Percentiles rank a stretch among this genome's conserved stretches.
Conservation (phyloP, 1,139 yeast genomes). For the Nakaseomyces kungkrabaensis region DNA sequence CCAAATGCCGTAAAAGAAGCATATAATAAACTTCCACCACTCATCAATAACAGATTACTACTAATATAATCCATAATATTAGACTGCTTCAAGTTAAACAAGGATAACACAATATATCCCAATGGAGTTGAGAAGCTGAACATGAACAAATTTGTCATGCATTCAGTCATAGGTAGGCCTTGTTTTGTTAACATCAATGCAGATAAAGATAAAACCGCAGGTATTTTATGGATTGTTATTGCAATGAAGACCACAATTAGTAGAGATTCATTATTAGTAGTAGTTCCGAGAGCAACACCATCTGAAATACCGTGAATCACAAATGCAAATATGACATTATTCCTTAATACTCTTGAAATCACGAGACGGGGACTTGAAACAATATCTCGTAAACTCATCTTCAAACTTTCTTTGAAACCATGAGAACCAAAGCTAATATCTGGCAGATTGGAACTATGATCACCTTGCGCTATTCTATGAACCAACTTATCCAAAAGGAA, state of each 20-base stretch:
- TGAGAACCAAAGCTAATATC: slow-evolving; percentile 3
- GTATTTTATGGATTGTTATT: slow-evolving; percentile 52
- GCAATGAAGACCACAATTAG: slow-evolving; percentile 41
- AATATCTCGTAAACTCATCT: slow-evolving; percentile 13
- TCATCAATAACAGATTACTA: slow-evolving; percentile 26
- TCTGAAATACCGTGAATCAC: slow-evolving; percentile 52
- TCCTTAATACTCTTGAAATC: slow-evolving; percentile 15
- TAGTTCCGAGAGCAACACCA: slow-evolving; percentile 54
- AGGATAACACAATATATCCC: slow-evolving; percentile 23
- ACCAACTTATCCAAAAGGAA: slow-evolving; percentile 23
- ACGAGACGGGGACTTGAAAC: slow-evolving; percentile 17
- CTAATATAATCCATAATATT: slow-evolving; percentile 24
- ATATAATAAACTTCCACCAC: slow-evolving; percentile 30
- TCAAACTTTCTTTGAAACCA: not conserved
- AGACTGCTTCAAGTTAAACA: slow-evolving; percentile 19
- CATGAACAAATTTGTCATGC: slow-evolving; percentile 23
- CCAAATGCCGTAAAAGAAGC: slow-evolving; percentile 28
- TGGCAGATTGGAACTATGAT: slow-evolving; percentile 1
- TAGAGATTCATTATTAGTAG: slow-evolving; percentile 37
- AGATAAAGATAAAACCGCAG: slow-evolving; percentile 52
- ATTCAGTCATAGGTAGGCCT: slow-evolving; percentile 22
- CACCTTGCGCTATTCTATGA: slow-evolving; percentile 5
- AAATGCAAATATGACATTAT: slow-evolving; percentile 46
- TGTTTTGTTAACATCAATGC: slow-evolving; percentile 29
- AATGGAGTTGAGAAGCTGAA: slow-evolving; percentile 29